These are phyloP conservation scores for Ogataea thermomethanolica DNA, from an alignment of 805 yeast species.

Conservation along the genomic window DNA sequence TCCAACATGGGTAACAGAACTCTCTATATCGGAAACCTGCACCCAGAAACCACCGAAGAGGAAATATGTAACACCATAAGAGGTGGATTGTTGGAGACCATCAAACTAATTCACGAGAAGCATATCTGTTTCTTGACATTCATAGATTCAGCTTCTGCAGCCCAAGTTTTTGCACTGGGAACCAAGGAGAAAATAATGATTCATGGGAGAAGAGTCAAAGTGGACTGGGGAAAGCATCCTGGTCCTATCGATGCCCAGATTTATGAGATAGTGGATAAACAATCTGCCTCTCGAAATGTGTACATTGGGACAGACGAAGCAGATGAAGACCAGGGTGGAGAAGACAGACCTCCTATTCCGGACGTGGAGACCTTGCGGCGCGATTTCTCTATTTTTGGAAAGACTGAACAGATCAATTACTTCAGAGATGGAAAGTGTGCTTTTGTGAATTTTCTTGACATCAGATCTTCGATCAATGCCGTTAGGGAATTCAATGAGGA, in stretches of 20 bases:
- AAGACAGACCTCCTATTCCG: slow-evolving; percentile 37
- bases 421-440: slow-evolving; percentile 70
- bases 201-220: slow-evolving; percentile 57
- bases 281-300: slow-evolving; percentile 73
- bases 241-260: slow-evolving; percentile 59
- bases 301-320: slow-evolving; percentile 60
- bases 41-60: slow-evolving; percentile 60
- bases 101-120: slow-evolving; percentile 48
- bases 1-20: slow-evolving; percentile 53
- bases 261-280: slow-evolving; percentile 53
- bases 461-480: slow-evolving; percentile 57
- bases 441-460: slow-evolving; percentile 66
- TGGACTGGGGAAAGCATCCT: slow-evolving; percentile 72
- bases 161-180: slow-evolving; percentile 55
- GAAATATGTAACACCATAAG: slow-evolving; percentile 74
- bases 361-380: slow-evolving; percentile 46
- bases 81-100: slow-evolving; percentile 69
- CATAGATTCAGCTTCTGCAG: slow-evolving; percentile 59
- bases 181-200: slow-evolving; percentile 52
- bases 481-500: slow-evolving; percentile 53
- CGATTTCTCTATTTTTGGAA: slow-evolving; percentile 66
- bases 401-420: slow-evolving; percentile 71
- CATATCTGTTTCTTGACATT: slow-evolving; percentile 69
- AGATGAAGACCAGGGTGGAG: slow-evolving; percentile 32
- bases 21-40: slow-evolving; percentile 64